Conservation (phyloP, 2,329 filamentous ascomycete species). For the Aureobasidium sp. region DNA sequence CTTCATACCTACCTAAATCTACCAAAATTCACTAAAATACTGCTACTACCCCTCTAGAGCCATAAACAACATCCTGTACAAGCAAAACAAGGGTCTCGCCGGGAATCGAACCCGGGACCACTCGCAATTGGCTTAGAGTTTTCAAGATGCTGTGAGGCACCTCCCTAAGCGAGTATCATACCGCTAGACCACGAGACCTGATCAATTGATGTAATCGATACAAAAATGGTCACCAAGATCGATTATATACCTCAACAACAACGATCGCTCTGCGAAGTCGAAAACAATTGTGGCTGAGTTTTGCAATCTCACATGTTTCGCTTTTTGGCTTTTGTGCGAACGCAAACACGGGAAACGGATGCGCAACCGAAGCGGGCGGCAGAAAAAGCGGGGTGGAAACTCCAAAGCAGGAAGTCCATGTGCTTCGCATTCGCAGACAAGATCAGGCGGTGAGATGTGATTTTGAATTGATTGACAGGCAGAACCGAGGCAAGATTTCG, state of each 20-base stretch:
- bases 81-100: neutral
- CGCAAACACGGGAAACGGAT: neutral
- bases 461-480: neutral
- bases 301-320: neutral
- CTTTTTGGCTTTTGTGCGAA: neutral
- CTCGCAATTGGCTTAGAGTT: constrained; percentile 8
- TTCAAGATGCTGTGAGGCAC: neutral
- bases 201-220: neutral
- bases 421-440: neutral
- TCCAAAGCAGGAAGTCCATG: neutral
- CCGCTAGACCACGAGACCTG: constrained; percentile 8
- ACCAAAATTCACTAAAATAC: neutral
- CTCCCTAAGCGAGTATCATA: constrained; percentile 10
- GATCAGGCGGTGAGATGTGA: neutral
- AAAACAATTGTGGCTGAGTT: neutral
- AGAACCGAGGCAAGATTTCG: neutral
- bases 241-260: neutral
- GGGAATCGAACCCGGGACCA: constrained; percentile 9
- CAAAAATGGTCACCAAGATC: rapidly evolving
- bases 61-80: neutral
- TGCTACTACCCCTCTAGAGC: neutral
- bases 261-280: too few species aligned
- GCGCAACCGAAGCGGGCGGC: constrained; percentile 3
- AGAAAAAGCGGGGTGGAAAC: neutral
- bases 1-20: too few species aligned